A percentile compares a stretch with the other conserved stretches of the same genome.
Evolutionary conservation across 129 eudicot species (phyloP).

Genomic region (Artemisia annua): DNA sequence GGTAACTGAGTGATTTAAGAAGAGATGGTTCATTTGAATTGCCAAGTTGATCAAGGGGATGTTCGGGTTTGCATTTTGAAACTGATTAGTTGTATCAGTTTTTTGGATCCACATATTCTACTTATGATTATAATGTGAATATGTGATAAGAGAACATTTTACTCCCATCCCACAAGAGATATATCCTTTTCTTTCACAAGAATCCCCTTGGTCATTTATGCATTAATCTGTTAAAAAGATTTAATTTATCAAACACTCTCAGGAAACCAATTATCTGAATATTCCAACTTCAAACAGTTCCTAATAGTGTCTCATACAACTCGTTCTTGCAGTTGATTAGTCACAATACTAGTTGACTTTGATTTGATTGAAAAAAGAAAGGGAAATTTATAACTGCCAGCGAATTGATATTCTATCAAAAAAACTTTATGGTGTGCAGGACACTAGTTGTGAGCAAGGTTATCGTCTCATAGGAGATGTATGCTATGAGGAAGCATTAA

Average conservation of each 20-base stretch:
- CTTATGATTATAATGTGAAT: too few species aligned
- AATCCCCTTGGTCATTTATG: neutral
- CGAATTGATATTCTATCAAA: neutral
- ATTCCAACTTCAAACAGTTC: neutral
- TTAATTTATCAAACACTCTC: neutral
- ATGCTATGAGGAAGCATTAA: constrained; percentile 68
- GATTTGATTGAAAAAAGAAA: neutral
- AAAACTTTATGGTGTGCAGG: constrained; percentile 38
- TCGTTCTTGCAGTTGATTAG: neutral
- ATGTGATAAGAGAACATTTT: too few species aligned
- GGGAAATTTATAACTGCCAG: too few species aligned
- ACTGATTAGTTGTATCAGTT: neutral
- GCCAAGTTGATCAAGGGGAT: neutral
- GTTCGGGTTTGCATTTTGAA: neutral
- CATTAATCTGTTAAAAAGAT: neutral
- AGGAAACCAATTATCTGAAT: neutral
- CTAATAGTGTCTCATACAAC: too few species aligned
- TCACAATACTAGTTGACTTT: neutral
- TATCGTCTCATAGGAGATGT: constrained; percentile 74
- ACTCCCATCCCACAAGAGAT: too few species aligned
- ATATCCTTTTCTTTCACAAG: too few species aligned
- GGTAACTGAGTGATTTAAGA: neutral
- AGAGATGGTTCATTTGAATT: neutral
- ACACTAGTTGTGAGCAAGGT: constrained; percentile 52
- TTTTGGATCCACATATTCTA: too few species aligned